Evolutionary conservation across 2,329 filamentous ascomycete genomes (phyloP), one percentile per base, ranked within the genome.

Genomic region (Pyrenophora teres): DNA sequence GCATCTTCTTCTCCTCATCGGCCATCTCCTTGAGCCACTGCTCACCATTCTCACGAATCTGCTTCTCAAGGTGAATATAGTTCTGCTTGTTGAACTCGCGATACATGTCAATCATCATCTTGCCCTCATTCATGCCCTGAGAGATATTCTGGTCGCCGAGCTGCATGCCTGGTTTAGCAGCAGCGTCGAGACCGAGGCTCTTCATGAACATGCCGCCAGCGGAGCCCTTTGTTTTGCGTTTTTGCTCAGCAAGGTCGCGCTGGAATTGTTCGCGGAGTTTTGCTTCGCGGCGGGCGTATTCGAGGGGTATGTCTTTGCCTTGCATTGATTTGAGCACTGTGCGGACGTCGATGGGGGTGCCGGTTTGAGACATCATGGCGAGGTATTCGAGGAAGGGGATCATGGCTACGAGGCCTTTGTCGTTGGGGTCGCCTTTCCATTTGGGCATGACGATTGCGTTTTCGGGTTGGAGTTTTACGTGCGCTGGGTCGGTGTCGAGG

Each of bases 361-460:
- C 88, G 19, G 67, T 66, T 40, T 68, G 63, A 33, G 65, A 65
- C 89, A 97, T 96, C 16, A 92, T 94, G 61, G 92, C 90, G 60
- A 99, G 85, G 76, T 97, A 97, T 78, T 99, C 94, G 57, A 99
- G 86, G 85, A 99, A 97, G 10, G 94, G 94, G 52, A 99, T 96
- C 41, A 97, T 80, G 3, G 87, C 84, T 18, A 99, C 89, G 9
- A 99, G 87, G 40, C 91, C 90, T 70, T 87, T 91, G 74, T 99
- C 93, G 64, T 87, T 84, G 40, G 86, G 76, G 61, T 95, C 83
- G 30, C 94, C 94, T 49, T 82, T 89, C 94, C 94, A 99, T 65
- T 92, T 92, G 25, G 91, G 86, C 25, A 99, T 80, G 40, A 97
- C 79, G 62, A 99, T 94, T 60, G 94, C 91, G 75, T 99, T 99